A percentile compares a stretch with the other conserved stretches of the same genome.
These are phyloP conservation scores for Oryza coarctata DNA, from an alignment of 176 grass and related monocot species.

Conservation along the genomic window DNA sequence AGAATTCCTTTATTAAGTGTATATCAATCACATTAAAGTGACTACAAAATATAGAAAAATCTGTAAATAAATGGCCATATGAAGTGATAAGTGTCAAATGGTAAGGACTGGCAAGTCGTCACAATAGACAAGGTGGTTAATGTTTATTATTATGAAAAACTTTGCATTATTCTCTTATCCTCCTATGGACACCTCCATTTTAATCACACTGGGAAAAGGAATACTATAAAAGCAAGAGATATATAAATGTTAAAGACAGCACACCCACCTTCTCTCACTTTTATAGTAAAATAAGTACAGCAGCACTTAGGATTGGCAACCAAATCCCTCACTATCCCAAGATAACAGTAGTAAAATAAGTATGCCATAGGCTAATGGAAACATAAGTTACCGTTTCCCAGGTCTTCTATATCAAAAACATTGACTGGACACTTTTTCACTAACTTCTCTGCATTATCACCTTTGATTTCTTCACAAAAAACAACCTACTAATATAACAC, in stretches of 20 bases:
- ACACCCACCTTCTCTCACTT: background rate
- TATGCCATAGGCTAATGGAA: background rate
- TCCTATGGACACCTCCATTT: background rate
- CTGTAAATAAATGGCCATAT: background rate
- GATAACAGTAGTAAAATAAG: background rate
- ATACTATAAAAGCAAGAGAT: background rate
- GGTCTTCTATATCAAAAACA: conserved; percentile 97
- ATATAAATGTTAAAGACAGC: background rate
- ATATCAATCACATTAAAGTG: background rate
- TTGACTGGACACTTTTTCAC: conserved; percentile 69
- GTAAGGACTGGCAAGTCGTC: background rate
- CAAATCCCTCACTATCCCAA: background rate
- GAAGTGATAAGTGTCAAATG: background rate
- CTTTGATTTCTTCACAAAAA: conserved; percentile 59
- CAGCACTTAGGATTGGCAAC: background rate
- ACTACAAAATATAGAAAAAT: background rate
- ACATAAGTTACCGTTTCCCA: conserved; percentile 59
- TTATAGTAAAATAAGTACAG: too few species aligned
- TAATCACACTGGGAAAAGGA: background rate
- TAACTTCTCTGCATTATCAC: conserved; percentile 58
- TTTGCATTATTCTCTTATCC: background rate
- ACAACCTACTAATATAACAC: conserved; percentile 56
- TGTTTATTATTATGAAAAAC: background rate
- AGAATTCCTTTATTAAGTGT: background rate
- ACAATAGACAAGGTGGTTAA: background rate